Conservation (phyloP, 208 protist genomes). For the Leishmania mexicana region DNA sequence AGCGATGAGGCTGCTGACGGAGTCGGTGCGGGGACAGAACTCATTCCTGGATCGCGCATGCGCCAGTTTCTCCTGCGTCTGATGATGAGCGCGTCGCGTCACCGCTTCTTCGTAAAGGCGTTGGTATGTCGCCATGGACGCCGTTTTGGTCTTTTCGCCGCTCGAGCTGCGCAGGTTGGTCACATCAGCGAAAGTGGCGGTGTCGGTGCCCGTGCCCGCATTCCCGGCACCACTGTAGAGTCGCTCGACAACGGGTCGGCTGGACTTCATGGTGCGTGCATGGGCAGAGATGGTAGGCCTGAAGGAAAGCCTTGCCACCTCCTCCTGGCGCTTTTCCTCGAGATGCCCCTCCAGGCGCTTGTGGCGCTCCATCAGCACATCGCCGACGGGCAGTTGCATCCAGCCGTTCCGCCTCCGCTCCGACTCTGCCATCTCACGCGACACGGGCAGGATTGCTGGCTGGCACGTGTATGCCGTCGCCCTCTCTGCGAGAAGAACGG, state of each 20-base stretch:
- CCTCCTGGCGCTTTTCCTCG: constrained; percentile 14
- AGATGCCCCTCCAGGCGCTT: constrained; percentile 13
- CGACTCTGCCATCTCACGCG: constrained; percentile 29
- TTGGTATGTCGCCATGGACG: constrained; percentile 10
- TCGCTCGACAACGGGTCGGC: constrained; percentile 32
- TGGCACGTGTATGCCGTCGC: constrained; percentile 2
- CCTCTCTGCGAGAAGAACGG: neutral
- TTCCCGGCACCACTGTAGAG: constrained; percentile 37
- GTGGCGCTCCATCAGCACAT: constrained; percentile 26
- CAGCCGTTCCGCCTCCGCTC: constrained; percentile 17
- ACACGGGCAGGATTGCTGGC: constrained; percentile 25
- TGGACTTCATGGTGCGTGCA: constrained; percentile 2
- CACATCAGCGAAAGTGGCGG: constrained; percentile 7
- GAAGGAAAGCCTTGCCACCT: constrained; percentile 33
- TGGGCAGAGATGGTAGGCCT: constrained; percentile 32
- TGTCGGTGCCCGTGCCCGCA: constrained; percentile 7
- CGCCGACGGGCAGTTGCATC: constrained; percentile 14
- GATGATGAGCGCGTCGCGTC: constrained; percentile 9
- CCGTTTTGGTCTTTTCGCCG: neutral
- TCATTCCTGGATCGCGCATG: constrained; percentile 5
- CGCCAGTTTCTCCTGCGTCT: constrained; percentile 4
- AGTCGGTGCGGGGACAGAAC: constrained; percentile 47
- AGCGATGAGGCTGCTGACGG: constrained; percentile 49
- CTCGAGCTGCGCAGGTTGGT: constrained; percentile 10
- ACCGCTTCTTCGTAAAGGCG: constrained; percentile 33